Evolutionary conservation across 495 filamentous ascomycete genomes (phyloP), one percentile per base, ranked within the genome.

Genomic region (Choiromyces venosus): DNA sequence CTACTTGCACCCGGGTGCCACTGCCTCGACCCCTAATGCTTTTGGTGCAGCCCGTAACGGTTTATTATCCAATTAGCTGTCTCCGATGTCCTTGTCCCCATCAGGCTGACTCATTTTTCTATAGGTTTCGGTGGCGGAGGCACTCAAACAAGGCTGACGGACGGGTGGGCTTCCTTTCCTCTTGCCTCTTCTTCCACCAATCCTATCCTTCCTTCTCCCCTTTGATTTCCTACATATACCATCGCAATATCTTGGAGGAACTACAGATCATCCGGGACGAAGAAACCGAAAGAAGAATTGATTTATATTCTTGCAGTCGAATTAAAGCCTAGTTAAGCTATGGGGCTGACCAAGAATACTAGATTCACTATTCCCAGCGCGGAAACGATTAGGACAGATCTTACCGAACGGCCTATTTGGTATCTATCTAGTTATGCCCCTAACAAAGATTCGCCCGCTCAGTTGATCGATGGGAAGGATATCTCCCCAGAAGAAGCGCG

Each of bases 381-480:
- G 42, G 80, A 81, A 3, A 75, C 69, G 12, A 79, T 81, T 33
- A 76, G 72, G 33, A 46, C 56, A n/a, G 80, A 81, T 65, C 66
- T 81, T 16, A 77, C 67, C 12, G 80, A 81, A 64, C 67, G 72
- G 36, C 76, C 80, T 16, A 79, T 70, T 8, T 81, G 80, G 80
- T 70, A 56, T 37, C 72, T 81, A 21, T 81, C 80, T 18, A 82
- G 80, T 46, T 81, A 79, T 64, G 80, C 80, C 16, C 79, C 80
- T 35, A 80, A 79, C 14, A 81, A 81, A 69, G 79, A 81, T 35
- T 80, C 80, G 14, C 80, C 80, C 14, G 65, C 70, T 18, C 80
- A 81, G 44, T 69, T 81, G 56, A 81, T 81, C 66, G 79, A 81
- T 70, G 79, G 72, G 14, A 81, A 81, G 38, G 80, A 81, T 71